A percentile compares a stretch with the other conserved stretches of the same genome.
phyloP scores from a whole-genome alignment of 1,284 basidiomycete genomes.

The Laetiporus sulphureus region DNA sequence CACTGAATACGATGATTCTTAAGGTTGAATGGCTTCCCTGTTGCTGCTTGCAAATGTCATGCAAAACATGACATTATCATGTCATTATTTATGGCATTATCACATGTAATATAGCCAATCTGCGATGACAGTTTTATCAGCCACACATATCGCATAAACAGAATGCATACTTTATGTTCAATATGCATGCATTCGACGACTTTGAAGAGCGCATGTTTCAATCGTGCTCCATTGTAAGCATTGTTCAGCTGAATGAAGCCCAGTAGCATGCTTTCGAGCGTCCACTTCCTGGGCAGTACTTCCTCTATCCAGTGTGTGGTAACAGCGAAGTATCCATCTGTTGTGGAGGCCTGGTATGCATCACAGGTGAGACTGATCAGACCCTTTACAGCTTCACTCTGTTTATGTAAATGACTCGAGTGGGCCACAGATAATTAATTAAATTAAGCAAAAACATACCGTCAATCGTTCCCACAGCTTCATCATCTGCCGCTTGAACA shows the following conservation, averaged over 20 bases:
- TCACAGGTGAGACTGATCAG: conserved; percentile 29
- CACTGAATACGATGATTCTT: not conserved
- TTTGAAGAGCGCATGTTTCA: conserved; percentile 28
- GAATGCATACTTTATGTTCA: conserved; percentile 4
- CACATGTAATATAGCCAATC: conserved; percentile 29
- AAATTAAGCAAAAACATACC: conserved; percentile 16
- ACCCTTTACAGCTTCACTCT: conserved; percentile 1
- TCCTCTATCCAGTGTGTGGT: conserved; percentile 33
- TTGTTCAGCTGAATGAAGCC: conserved; percentile 30
- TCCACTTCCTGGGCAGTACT: conserved; percentile 17
- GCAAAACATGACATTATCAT: conserved; percentile 27
- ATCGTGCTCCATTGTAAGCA: conserved; percentile 23
- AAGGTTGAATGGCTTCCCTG: not conserved
- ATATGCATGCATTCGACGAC: conserved; percentile 23
- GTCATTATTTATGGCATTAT: conserved; percentile 30
- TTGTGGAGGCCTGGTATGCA: conserved; percentile 32
- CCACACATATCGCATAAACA: not conserved
- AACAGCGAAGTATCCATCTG: conserved; percentile 30
- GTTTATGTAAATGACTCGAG: no score
- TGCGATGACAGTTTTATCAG: conserved; percentile 6
- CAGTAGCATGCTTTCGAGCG: conserved; percentile 22
- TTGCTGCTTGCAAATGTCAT: not conserved
- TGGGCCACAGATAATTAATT: not conserved
- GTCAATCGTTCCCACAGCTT: conserved; percentile 21
- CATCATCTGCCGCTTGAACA: conserved; percentile 28